Evolutionary conservation across 805 yeast genomes (phyloP).

Genomic region (Torulaspora quercuum): DNA sequence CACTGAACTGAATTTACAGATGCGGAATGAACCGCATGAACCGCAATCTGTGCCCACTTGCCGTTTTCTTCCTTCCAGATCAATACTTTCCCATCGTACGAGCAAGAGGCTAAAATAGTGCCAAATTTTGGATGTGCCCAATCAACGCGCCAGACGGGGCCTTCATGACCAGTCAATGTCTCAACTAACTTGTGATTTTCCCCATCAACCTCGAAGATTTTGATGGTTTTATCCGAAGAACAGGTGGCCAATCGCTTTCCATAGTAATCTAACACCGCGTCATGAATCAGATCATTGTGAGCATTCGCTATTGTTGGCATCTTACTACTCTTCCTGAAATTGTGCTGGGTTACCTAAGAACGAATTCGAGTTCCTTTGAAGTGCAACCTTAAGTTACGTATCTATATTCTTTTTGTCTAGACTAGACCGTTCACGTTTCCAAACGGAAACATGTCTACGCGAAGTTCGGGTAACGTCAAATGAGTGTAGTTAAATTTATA

Average conservation of each 20-base stretch:
- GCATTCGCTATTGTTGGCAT: slow-evolving; percentile 86
- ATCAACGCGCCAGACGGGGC: slow-evolving; percentile 97
- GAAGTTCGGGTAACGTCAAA: too few relatives aligned
- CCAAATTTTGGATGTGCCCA: slow-evolving; percentile 99
- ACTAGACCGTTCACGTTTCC: too few relatives aligned
- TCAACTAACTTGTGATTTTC: slow-evolving; percentile 77
- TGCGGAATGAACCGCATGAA: slow-evolving; percentile 85
- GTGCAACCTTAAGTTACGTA: not conserved
- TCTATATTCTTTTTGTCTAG: too few relatives aligned
- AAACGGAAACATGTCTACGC: slow-evolving; percentile 1
- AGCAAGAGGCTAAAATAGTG: slow-evolving; percentile 86
- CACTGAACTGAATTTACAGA: slow-evolving; percentile 91
- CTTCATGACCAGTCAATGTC: slow-evolving; percentile 89
- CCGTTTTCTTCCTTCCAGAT: slow-evolving; percentile 94
- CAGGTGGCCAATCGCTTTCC: slow-evolving; percentile 95
- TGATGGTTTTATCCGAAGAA: slow-evolving; percentile 93
- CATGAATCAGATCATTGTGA: slow-evolving; percentile 91
- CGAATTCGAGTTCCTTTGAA: not conserved
- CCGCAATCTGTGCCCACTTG: slow-evolving; percentile 82
- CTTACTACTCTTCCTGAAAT: slow-evolving; percentile 1
- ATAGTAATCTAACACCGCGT: slow-evolving; percentile 94
- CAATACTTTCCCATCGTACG: slow-evolving; percentile 90
- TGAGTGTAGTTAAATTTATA: too few relatives aligned
- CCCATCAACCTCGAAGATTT: slow-evolving; percentile 86
- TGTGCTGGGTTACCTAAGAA: too few relatives aligned